Evolutionary conservation across 805 yeast genomes (phyloP), one percentile per base, ranked within the genome.

Genomic region (Maudiozyma saulgeensis): DNA sequence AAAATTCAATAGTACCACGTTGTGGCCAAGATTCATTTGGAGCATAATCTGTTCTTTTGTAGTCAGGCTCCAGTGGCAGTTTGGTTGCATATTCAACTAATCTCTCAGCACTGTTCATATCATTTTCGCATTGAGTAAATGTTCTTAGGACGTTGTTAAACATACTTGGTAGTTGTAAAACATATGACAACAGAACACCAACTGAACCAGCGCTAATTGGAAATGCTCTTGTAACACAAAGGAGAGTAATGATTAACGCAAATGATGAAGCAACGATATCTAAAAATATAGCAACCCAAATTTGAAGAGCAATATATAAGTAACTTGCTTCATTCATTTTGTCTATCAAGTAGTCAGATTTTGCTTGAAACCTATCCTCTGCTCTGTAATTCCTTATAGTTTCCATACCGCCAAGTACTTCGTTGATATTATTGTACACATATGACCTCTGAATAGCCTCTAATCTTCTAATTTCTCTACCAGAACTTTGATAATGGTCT

Each of bases 41-140:
- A 3, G 64, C 51, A 26, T 51, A 49, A 54, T 58, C 77, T 1
- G 67, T 70, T 51, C 76, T 78, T 31, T 67, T 64, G 56, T 77
- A 79, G 0, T 84, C 77, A 0, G 89, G 88, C 63, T 87, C 96
- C 56, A 78, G 77, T 1, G 82, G 82, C 51, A 87, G 67, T 28
- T 77, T 74, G 50, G 72, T 73, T 0, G 87, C 89, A 66, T 85
- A 84, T 52, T 80, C 77, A 46, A 78, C 73, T 45, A 87, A 65
- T 64, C 83, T 72, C 64, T 78, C 83, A 12, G 75, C 80, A 45
- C 80, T 73, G 55, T 77, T 77, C 82, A 78, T 77, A 58, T 76
- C 79, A 56, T 73, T 77, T 60, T 78, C 82, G 25, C 75, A 76
- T 60, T 75, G 78, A 15, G 82, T 78, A 67, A 74, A 67, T 31